Conservation (phyloP, 2,329 filamentous ascomycete genomes). For the Alternaria conjuncta region DNA sequence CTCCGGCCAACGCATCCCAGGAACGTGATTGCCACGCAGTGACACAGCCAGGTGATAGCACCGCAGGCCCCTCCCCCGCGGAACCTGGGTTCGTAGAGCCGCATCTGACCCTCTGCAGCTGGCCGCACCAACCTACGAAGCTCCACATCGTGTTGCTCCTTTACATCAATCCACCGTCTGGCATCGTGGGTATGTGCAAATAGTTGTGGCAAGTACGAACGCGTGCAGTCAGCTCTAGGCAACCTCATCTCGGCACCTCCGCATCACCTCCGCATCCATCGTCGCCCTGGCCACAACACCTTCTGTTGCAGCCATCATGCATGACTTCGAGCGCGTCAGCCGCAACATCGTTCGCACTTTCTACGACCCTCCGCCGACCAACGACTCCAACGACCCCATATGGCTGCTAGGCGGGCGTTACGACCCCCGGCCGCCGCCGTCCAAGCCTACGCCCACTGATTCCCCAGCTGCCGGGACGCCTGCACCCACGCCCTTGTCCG, state of each 20-base stretch:
- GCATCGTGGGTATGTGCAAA: not conserved
- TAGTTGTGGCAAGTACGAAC: slow-evolving; percentile 1
- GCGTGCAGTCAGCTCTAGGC: slow-evolving; percentile 21
- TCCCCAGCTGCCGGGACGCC: slow-evolving; percentile 26
- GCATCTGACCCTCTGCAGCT: slow-evolving; percentile 14
- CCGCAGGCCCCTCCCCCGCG: slow-evolving; percentile 10
- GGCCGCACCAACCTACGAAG: not conserved
- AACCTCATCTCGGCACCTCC: slow-evolving; percentile 19
- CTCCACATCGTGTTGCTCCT: not conserved
- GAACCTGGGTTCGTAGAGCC: slow-evolving; percentile 5
- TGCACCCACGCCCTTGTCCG: slow-evolving; percentile 30
- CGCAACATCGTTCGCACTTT: slow-evolving; percentile 88
- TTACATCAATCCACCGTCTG: not conserved
- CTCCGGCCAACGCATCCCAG: not conserved
- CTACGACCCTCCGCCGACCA: slow-evolving; percentile 87
- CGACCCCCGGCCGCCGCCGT: slow-evolving; percentile 42
- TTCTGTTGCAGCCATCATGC: slow-evolving; percentile 53
- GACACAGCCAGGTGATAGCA: slow-evolving; percentile 14
- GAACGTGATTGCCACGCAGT: slow-evolving; percentile 2
- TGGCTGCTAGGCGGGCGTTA: slow-evolving; percentile 81
- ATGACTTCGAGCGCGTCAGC: slow-evolving; percentile 74
- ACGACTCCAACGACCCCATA: slow-evolving; percentile 74
- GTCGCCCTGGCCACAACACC: slow-evolving; percentile 7
- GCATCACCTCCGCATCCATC: slow-evolving; percentile 21
- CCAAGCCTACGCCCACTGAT: slow-evolving; percentile 27